Base-by-base conservation (phyloP, 2,329 filamentous ascomycete genomes). In the Dactylellina drechsleri region DNA sequence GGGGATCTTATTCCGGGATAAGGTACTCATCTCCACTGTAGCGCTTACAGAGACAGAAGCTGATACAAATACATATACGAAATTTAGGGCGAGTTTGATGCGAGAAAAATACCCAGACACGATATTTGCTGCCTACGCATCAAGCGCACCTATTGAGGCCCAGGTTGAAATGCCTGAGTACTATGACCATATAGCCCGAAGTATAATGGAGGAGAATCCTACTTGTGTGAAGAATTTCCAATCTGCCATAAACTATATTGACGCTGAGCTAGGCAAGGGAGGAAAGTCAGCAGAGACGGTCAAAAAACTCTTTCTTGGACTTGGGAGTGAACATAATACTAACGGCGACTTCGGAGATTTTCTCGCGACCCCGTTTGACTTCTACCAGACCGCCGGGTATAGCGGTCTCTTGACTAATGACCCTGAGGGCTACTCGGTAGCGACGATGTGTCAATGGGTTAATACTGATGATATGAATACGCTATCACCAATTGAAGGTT, bases 131-230 rank as follows among this genome's bases (percentile, higher is more conserved):
- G 79, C 83, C 0, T 83, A 77, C 75, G 80, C 83, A 1, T 83
- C 83, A 0, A 83, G 82, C 0, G 82, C 83, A 6, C 83, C 83
- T 0, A 83, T 85, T 0, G 80, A 87, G 77, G 84, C 85, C 1
- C 80, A 79, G 4, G 77, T 84, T n/a, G 82, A 86, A 68, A 85
- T 86, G 83, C 83, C 82, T n/a, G 79, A 82, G 20, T 87, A 86
- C 77, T 86, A 82, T 61, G 84, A 86, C 20, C 83, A 85, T 43
- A 79, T 87, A 1, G 84, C 84, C 77, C 82, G 81, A 10, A 84
- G 84, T 2, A 81, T 87, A 80, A 81, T 83, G 3, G 76, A 68
- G 1, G 79, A 81, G 47, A 82, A 82, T 15, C 83, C 80, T 26
- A 80, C 80, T 2, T 87, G 86, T 79, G 83, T 84, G 12, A 80